Evolutionary conservation across 2,329 filamentous ascomycete genomes (phyloP).

Genomic region (Didymella arachidicola): DNA sequence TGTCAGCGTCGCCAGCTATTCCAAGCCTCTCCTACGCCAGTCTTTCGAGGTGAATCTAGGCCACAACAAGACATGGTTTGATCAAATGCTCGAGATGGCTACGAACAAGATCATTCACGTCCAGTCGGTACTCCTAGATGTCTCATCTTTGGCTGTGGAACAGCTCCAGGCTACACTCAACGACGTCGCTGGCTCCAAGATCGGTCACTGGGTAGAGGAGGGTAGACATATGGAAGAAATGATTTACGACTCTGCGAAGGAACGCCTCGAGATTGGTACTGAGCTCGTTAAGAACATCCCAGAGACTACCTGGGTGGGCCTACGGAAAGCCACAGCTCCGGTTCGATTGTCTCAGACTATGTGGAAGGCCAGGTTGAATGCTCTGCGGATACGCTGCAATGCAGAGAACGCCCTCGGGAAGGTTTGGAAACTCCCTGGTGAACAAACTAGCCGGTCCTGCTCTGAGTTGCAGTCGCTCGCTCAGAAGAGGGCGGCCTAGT

Average conservation of each 20-base stretch:
- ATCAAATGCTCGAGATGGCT: slow-evolving; percentile 31
- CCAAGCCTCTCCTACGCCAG: slow-evolving; percentile 49
- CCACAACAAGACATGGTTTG: slow-evolving; percentile 41
- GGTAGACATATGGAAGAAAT: slow-evolving; percentile 11
- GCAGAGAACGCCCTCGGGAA: slow-evolving; percentile 33
- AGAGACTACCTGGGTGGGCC: slow-evolving; percentile 32
- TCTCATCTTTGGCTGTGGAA: slow-evolving; percentile 30
- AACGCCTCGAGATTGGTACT: slow-evolving; percentile 17
- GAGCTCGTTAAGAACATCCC: slow-evolving; percentile 28
- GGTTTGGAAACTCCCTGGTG: slow-evolving; percentile 19
- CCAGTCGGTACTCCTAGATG: slow-evolving; percentile 30
- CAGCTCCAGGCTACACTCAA: slow-evolving; percentile 19
- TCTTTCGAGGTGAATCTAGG: slow-evolving; percentile 46
- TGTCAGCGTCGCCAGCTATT: slow-evolving; percentile 54
- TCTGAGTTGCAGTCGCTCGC: slow-evolving; percentile 3
- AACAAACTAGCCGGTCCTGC: slow-evolving; percentile 37
- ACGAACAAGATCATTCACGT: slow-evolving; percentile 30
- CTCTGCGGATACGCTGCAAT: slow-evolving; percentile 39
- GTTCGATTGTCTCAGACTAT: slow-evolving; percentile 39
- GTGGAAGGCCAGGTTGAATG: slow-evolving; percentile 41
- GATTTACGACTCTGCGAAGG: slow-evolving; percentile 15
- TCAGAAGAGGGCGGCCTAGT: background rate
- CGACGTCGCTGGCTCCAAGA: background rate
- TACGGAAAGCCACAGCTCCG: slow-evolving; percentile 37
- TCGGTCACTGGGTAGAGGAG: slow-evolving; percentile 8